These are phyloP conservation scores for Chloris gayana DNA, from an alignment of 176 grass and related monocot species.

Conservation along the genomic window DNA sequence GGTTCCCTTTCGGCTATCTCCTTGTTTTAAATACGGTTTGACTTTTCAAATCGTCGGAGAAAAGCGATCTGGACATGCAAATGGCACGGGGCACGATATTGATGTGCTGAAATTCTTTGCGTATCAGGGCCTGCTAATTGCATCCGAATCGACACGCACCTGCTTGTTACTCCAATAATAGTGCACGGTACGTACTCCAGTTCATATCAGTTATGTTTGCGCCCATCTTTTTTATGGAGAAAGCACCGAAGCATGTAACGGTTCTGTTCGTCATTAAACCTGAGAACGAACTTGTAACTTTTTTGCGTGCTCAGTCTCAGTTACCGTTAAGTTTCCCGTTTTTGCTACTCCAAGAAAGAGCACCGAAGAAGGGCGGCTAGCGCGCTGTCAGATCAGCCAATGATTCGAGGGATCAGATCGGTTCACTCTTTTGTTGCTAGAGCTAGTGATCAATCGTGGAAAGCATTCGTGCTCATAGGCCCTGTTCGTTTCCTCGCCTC, in stretches of 20 bases:
- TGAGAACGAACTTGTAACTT: too few relatives aligned
- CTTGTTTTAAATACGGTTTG: slow-evolving; percentile 12
- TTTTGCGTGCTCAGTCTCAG: too few relatives aligned
- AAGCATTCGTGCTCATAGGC: too few relatives aligned
- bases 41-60: not conserved
- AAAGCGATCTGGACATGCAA: not conserved
- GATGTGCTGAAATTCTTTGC: not conserved
- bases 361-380: not conserved
- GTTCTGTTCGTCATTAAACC: too few relatives aligned
- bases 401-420: not conserved
- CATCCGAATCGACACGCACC: not conserved
- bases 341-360: too few relatives aligned
- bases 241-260: not conserved
- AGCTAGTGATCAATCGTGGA: not conserved
- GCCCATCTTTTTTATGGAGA: not conserved
- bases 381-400: not conserved
- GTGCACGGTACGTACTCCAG: too few relatives aligned
- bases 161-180: not conserved
- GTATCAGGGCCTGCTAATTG: not conserved
- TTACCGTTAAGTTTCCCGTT: too few relatives aligned
- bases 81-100: not conserved
- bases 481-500: too few relatives aligned
- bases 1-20: slow-evolving; percentile 18
- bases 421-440: too few relatives aligned
- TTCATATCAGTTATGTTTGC: too few relatives aligned